These are phyloP conservation scores for Mrakia hoshinonis DNA, from an alignment of 768 basidiomycete genomes.

Conservation along the genomic window DNA sequence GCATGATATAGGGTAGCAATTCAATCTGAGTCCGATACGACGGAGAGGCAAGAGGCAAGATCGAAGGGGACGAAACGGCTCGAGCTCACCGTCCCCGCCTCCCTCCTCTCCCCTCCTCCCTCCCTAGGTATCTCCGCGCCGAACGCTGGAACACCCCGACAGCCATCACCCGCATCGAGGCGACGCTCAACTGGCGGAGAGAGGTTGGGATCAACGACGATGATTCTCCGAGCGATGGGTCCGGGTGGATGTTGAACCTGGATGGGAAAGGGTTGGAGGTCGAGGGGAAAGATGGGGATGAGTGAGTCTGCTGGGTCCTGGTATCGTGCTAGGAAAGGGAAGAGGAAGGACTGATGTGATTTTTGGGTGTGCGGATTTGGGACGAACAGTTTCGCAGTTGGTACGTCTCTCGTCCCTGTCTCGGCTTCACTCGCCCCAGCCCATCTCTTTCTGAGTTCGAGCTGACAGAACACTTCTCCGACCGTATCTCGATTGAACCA, in stretches of 20 bases:
- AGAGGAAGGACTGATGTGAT: neutral
- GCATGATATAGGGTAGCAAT: no score
- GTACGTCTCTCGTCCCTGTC: neutral
- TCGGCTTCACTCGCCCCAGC: no score
- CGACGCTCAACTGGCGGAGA: slow-evolving; percentile 26
- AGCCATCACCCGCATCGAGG: slow-evolving; percentile 20
- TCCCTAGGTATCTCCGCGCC: slow-evolving; percentile 17
- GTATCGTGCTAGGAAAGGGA: neutral
- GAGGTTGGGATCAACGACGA: slow-evolving; percentile 24
- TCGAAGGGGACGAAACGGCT: no score
- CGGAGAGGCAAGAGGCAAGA: no score
- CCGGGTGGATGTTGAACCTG: slow-evolving; percentile 11
- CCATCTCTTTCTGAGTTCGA: no score
- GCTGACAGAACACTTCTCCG: neutral
- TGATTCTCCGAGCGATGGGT: slow-evolving; percentile 13
- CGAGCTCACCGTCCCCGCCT: no score
- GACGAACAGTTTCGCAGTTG: neutral
- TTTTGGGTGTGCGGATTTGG: neutral
- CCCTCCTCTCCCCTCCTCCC: neutral
- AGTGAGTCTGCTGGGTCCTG: slow-evolving; percentile 17
- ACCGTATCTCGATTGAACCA: no score
- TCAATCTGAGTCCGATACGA: no score
- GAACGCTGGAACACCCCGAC: slow-evolving; percentile 19
- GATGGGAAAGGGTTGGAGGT: slow-evolving; percentile 9
- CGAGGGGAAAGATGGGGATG: slow-evolving; percentile 21